Conservation (phyloP, 2,329 filamentous ascomycete genomes). For the Venturia aucupariae region DNA sequence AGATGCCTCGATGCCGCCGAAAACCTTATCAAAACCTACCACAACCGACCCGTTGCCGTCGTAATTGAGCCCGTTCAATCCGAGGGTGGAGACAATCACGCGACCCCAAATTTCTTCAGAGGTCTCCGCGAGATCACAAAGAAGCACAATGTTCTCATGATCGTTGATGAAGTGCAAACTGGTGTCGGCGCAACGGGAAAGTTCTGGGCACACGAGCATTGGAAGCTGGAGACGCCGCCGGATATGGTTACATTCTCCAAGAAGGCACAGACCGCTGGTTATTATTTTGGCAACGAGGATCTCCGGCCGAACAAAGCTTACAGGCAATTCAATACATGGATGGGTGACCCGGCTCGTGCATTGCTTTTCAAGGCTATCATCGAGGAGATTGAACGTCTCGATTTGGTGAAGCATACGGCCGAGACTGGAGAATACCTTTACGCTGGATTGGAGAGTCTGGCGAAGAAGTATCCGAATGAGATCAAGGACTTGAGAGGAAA, state of each 20-base stretch:
- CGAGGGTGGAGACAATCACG: slow-evolving; percentile 92
- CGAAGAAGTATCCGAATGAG: slow-evolving; percentile 62
- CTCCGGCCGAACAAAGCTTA: slow-evolving; percentile 87
- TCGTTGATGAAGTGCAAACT: slow-evolving; percentile 91
- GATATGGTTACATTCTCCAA: slow-evolving; percentile 95
- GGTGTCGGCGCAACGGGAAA: slow-evolving; percentile 86
- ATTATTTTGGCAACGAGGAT: slow-evolving; percentile 75
- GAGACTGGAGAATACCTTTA: slow-evolving; percentile 71
- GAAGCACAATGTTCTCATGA: slow-evolving; percentile 70
- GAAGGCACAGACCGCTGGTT: slow-evolving; percentile 89
- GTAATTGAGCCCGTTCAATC: slow-evolving; percentile 88
- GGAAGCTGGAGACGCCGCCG: slow-evolving; percentile 67
- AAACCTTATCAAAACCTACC: slow-evolving; percentile 68
- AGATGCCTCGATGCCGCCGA: slow-evolving; percentile 77
- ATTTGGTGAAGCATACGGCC: slow-evolving; percentile 73
- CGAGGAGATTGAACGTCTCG: slow-evolving; percentile 64
- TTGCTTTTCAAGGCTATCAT: slow-evolving; percentile 82
- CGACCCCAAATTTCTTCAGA: slow-evolving; percentile 76
- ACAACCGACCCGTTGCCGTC: slow-evolving; percentile 69
- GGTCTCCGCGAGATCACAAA: slow-evolving; percentile 71
- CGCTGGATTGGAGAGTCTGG: slow-evolving; percentile 56
- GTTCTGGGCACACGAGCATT: slow-evolving; percentile 97
- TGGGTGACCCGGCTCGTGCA: slow-evolving; percentile 81
- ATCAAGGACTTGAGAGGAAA: slow-evolving; percentile 80
- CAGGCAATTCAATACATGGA: slow-evolving; percentile 96